Evolutionary conservation across 2,329 filamentous ascomycete species (phyloP).

Genomic region (Xylariaceae sp.): DNA sequence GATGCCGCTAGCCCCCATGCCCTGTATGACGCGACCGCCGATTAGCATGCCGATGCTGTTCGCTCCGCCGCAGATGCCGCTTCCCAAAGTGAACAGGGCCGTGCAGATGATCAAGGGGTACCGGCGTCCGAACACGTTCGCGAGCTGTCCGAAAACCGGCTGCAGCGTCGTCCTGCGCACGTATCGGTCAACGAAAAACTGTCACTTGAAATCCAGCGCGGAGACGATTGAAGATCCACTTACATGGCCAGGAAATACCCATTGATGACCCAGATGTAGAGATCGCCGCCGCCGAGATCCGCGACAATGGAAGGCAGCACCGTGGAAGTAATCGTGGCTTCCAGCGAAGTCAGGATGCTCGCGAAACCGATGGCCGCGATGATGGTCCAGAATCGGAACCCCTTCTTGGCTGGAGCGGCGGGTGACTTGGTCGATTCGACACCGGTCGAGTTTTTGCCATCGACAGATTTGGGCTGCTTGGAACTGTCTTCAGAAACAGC

Average conservation of each 20-base stretch:
- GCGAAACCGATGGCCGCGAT: background rate
- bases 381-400: background rate
- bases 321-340: constrained; percentile 1
- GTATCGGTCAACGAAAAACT: no score
- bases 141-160: constrained; percentile 47
- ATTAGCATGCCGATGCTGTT: constrained; percentile 44
- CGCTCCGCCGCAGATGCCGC: constrained; percentile 47
- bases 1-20: constrained; percentile 34
- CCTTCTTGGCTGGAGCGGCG: no score
- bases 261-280: constrained; percentile 7
- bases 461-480: no score
- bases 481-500: no score
- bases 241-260: constrained; percentile 1
- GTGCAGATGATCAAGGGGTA: constrained; percentile 36
- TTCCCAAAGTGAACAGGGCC: constrained; percentile 48
- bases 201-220: no score
- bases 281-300: background rate
- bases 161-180: no score
- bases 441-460: no score
- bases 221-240: no score
- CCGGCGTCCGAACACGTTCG: constrained; percentile 49
- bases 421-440: no score
- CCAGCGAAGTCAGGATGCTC: background rate
- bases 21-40: constrained; percentile 43
- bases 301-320: constrained; percentile 1